Conservation (phyloP, 148 eudicot genomes). For the Chenopodium album region DNA sequence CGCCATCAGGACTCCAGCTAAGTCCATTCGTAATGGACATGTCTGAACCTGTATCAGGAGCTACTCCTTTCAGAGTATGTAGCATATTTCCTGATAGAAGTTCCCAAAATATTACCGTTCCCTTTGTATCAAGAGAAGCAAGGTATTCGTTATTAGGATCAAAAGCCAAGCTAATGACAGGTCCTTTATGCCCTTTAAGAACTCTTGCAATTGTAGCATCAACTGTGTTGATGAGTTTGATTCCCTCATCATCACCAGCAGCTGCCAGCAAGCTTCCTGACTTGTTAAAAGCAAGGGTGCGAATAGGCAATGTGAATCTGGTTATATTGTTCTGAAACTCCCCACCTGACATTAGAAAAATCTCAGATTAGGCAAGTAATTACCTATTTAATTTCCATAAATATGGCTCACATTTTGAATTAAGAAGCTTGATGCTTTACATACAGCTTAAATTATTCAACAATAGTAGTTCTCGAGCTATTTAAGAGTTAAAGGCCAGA, state of each 20-base stretch:
- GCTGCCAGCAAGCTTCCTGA: constrained; percentile 96
- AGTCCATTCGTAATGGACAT: constrained; percentile 51
- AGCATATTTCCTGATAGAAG: constrained; percentile 67
- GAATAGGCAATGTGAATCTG: constrained; percentile 93
- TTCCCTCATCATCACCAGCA: constrained; percentile 98
- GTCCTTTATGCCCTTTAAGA: constrained; percentile 87
- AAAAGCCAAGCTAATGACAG: constrained; percentile 80
- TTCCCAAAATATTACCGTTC: constrained; percentile 86
- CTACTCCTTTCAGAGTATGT: constrained; percentile 67
- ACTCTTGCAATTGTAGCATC: constrained; percentile 97
- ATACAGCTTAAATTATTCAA: no score
- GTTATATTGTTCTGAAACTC: constrained; percentile 94
- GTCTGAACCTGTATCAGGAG: constrained; percentile 71
- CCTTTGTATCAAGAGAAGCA: constrained; percentile 83
- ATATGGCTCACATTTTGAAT: no score
- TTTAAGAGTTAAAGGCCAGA: background rate
- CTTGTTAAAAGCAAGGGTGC: constrained; percentile 77
- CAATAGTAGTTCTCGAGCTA: background rate
- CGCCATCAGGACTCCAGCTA: constrained; percentile 98
- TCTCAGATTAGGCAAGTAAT: constrained; percentile 9
- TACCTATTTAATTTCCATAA: background rate
- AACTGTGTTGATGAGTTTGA: constrained; percentile 87
- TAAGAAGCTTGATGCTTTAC: no score
- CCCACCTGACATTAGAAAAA: constrained; percentile 54
- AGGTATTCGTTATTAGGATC: constrained; percentile 91